A percentile compares a stretch with the other conserved stretches of the same genome.
Evolutionary conservation across 441 rosid genomes (phyloP).

Genomic region (Melastoma candidum): DNA sequence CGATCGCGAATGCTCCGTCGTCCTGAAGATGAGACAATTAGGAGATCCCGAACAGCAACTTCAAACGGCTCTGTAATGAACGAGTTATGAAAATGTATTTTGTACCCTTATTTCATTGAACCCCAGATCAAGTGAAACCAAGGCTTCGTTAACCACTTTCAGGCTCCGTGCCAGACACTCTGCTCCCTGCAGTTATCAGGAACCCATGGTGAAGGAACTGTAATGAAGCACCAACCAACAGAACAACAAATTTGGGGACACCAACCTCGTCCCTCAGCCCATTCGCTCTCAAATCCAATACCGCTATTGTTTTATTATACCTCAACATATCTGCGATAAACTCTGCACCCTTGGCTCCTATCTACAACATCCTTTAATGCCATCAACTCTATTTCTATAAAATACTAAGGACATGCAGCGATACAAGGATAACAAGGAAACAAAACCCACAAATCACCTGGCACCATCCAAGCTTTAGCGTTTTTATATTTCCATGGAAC

Average conservation of each 20-base stretch:
- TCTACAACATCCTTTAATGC: slow-evolving; percentile 36
- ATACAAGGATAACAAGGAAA: background rate
- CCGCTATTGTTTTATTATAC: slow-evolving; percentile 69
- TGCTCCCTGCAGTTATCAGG: slow-evolving; percentile 55
- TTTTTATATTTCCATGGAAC: slow-evolving; percentile 75
- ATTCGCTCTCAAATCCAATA: slow-evolving; percentile 89
- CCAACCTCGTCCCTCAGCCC: slow-evolving; percentile 83
- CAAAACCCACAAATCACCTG: slow-evolving; percentile 44
- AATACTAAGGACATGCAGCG: background rate
- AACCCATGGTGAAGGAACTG: slow-evolving; percentile 1
- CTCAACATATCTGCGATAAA: slow-evolving; percentile 75
- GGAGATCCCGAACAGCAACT: background rate
- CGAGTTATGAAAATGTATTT: background rate
- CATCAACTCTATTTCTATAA: slow-evolving; percentile 1
- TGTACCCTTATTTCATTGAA: slow-evolving; percentile 83
- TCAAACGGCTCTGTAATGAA: background rate
- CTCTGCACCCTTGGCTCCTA: slow-evolving; percentile 84
- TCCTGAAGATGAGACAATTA: slow-evolving; percentile 33
- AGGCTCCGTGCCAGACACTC: slow-evolving; percentile 75
- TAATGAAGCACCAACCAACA: background rate
- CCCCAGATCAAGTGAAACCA: slow-evolving; percentile 78
- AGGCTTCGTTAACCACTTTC: slow-evolving; percentile 90
- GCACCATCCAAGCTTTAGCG: slow-evolving; percentile 97
- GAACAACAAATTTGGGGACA: slow-evolving; percentile 5
- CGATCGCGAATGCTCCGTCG: slow-evolving; percentile 91